Conservation (phyloP, 1,284 basidiomycete genomes). For the Irpex sp. region DNA sequence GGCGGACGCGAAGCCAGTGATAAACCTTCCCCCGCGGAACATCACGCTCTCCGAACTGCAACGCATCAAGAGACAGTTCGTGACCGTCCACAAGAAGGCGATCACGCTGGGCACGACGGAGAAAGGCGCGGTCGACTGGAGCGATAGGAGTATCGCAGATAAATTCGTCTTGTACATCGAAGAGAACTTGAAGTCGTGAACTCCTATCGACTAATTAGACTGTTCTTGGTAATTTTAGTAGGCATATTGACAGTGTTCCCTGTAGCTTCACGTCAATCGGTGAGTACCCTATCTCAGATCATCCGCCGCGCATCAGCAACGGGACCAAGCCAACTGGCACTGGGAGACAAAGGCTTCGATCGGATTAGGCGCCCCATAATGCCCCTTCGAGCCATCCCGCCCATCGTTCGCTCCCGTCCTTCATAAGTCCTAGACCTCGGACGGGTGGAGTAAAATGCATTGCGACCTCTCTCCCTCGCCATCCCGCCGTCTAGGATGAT, state of each 20-base stretch:
- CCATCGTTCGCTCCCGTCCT: neutral
- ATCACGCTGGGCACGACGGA: slow-evolving; percentile 80
- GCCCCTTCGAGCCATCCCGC: neutral
- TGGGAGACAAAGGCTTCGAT: neutral
- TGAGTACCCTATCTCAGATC: neutral
- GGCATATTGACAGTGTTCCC: neutral
- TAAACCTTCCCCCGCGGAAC: slow-evolving; percentile 61
- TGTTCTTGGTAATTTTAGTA: neutral
- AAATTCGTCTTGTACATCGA: slow-evolving; percentile 81
- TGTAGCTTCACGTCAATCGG: neutral
- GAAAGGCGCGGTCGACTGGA: slow-evolving; percentile 72
- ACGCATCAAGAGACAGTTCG: slow-evolving; percentile 83
- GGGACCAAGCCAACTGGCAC: too few species aligned
- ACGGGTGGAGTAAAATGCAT: neutral
- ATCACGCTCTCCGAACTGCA: slow-evolving; percentile 83
- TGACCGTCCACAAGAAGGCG: slow-evolving; percentile 82
- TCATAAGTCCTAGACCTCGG: neutral
- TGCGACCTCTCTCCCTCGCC: neutral
- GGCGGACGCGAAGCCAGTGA: slow-evolving; percentile 30
- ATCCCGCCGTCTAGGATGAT: neutral
- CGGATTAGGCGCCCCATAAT: neutral
- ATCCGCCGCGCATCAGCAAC: neutral
- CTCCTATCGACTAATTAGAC: neutral
- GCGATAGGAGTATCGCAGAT: slow-evolving; percentile 61
- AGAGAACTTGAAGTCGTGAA: slow-evolving; percentile 53